phyloP scores from a whole-genome alignment of 2,329 filamentous ascomycete genomes.

The Geosmithia flava region DNA sequence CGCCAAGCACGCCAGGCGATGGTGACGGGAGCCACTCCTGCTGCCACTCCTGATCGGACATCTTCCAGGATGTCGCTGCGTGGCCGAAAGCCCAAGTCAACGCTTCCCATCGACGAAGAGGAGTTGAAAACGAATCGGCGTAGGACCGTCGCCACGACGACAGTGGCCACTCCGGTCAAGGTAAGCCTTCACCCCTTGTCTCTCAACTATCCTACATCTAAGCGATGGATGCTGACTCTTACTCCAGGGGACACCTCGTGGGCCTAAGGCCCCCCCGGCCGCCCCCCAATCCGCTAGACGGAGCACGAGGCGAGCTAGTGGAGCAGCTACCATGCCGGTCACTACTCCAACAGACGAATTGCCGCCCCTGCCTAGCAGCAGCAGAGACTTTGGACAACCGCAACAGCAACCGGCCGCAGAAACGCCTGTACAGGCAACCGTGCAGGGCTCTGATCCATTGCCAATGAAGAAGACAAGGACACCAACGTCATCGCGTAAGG shows the following conservation, averaged over 20 bases:
- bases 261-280: slow-evolving; percentile 12
- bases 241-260: slow-evolving; percentile 14
- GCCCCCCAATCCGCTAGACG: slow-evolving; percentile 16
- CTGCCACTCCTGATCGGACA: slow-evolving; percentile 23
- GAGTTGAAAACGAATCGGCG: slow-evolving; percentile 33
- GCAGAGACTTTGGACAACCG: not conserved
- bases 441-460: slow-evolving; percentile 16
- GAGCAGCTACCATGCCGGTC: slow-evolving; percentile 22
- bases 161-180: slow-evolving; percentile 13
- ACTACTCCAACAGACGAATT: slow-evolving; percentile 10
- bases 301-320: slow-evolving; percentile 35
- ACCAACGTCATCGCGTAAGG: slow-evolving; percentile 28
- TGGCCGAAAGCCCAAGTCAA: slow-evolving; percentile 50
- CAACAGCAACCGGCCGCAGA: not conserved
- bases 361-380: slow-evolving; percentile 4
- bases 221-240: slow-evolving; percentile 8
- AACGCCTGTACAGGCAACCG: not conserved
- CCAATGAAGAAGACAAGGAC: slow-evolving; percentile 48
- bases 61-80: slow-evolving; percentile 60
- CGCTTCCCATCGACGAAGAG: slow-evolving; percentile 38
- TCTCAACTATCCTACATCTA: not conserved
- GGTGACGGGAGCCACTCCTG: slow-evolving; percentile 18
- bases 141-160: slow-evolving; percentile 45
- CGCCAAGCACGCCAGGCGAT: slow-evolving; percentile 53
- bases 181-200: slow-evolving; percentile 6